A percentile compares a stretch with the other conserved stretches of the same genome.
These are phyloP conservation scores for Coniochaeta pulveracea DNA, from an alignment of 2,329 filamentous ascomycete genomes.

Conservation along the genomic window DNA sequence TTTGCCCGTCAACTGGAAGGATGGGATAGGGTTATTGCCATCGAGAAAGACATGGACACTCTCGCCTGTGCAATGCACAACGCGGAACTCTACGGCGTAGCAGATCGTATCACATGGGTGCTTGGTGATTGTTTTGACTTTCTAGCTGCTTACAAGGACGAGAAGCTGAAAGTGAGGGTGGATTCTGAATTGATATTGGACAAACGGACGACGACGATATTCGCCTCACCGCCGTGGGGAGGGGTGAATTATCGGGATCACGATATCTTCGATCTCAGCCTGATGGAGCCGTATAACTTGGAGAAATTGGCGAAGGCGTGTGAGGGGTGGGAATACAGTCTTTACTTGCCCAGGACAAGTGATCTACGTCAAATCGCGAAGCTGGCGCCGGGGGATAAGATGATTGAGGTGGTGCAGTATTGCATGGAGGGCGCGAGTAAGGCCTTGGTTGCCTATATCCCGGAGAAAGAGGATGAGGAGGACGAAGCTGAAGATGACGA, in stretches of 20 bases:
- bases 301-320: constrained; percentile 52
- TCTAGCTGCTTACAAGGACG: constrained; percentile 28
- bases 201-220: constrained; percentile 31
- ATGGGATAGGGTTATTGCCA: constrained; percentile 77
- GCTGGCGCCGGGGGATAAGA: constrained; percentile 35
- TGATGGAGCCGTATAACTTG: constrained; percentile 81
- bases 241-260: constrained; percentile 43
- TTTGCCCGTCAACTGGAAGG: constrained; percentile 71
- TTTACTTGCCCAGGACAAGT: constrained; percentile 80
- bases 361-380: constrained; percentile 68
- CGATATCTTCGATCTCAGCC: constrained; percentile 69
- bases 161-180: not conserved
- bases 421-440: constrained; percentile 87
- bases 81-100: constrained; percentile 72
- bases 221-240: constrained; percentile 51
- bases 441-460: constrained; percentile 55
- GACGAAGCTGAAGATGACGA: too few relatives aligned
- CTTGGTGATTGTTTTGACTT: constrained; percentile 77
- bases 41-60: constrained; percentile 72
- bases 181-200: constrained; percentile 26
- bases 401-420: constrained; percentile 75
- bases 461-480: constrained; percentile 13
- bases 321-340: constrained; percentile 46
- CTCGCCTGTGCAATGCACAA: constrained; percentile 90
- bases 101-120: constrained; percentile 69